phyloP scores from a whole-genome alignment of 2,329 filamentous ascomycete species.

The Coniochaeta sp. region DNA sequence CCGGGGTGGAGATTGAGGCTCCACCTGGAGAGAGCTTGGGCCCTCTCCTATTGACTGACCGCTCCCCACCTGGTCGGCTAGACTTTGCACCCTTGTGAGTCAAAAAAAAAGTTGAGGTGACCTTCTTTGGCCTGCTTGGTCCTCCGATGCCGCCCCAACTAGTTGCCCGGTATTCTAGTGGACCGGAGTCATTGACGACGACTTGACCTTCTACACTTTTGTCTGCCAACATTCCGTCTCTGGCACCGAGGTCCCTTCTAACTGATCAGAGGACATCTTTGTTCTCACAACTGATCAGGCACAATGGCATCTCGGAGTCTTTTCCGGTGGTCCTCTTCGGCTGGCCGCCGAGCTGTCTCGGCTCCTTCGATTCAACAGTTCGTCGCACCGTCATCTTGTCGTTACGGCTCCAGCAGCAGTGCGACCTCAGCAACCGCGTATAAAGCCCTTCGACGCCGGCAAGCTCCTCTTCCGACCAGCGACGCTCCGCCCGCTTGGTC shows the following conservation, averaged over 20 bases:
- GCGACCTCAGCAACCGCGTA: slow-evolving; percentile 94
- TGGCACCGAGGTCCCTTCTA: neutral
- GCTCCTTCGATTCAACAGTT: neutral
- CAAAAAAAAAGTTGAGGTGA: too few relatives aligned
- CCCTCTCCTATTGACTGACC: neutral
- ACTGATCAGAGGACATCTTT: slow-evolving; percentile 1
- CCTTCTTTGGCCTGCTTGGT: neutral
- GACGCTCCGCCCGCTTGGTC: slow-evolving; percentile 74
- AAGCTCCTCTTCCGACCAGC: slow-evolving; percentile 74
- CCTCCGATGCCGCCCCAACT: neutral
- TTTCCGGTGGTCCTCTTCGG: neutral
- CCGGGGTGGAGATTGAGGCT: neutral
- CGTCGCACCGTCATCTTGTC: slow-evolving; percentile 5
- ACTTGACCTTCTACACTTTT: neutral
- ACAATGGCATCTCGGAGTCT: slow-evolving; percentile 2
- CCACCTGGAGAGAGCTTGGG: neutral
- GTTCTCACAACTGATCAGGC: slow-evolving; percentile 3
- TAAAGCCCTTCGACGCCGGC: slow-evolving; percentile 90
- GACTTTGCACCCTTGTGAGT: neutral
- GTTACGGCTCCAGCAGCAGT: slow-evolving; percentile 45
- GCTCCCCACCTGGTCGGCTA: neutral
- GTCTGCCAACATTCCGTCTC: neutral
- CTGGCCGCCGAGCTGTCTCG: neutral
- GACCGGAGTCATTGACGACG: neutral
- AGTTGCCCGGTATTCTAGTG: neutral